phyloP scores from a whole-genome alignment of 1,284 basidiomycete species.

The Porodaedalea pini region DNA sequence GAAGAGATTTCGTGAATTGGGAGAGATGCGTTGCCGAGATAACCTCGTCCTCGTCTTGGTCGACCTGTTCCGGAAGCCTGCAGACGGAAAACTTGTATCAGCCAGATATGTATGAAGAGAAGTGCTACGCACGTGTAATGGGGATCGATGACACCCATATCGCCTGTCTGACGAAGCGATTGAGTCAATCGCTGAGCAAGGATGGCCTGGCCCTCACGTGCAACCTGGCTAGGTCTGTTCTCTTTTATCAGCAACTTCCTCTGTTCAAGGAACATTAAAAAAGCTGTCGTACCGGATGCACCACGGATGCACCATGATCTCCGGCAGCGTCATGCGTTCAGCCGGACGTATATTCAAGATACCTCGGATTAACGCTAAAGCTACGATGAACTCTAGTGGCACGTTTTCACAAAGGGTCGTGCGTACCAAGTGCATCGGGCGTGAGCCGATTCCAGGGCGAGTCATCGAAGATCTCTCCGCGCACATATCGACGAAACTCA shows the following conservation, averaged over 20 bases:
- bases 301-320: slow-evolving; percentile 79
- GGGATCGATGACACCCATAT: slow-evolving; percentile 62
- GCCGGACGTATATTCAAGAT: slow-evolving; percentile 75
- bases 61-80: slow-evolving; percentile 26
- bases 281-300: slow-evolving; percentile 53
- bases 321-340: slow-evolving; percentile 65
- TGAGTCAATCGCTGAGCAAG: slow-evolving; percentile 71
- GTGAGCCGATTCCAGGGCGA: slow-evolving; percentile 81
- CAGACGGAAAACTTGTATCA: neutral
- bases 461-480: slow-evolving; percentile 73
- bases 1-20: slow-evolving; percentile 59
- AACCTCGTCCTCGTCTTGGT: slow-evolving; percentile 60
- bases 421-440: slow-evolving; percentile 57
- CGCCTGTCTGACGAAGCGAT: slow-evolving; percentile 61
- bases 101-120: slow-evolving; percentile 17
- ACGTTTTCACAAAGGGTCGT: neutral
- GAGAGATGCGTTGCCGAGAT: slow-evolving; percentile 39
- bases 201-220: slow-evolving; percentile 44
- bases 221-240: slow-evolving; percentile 67
- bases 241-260: neutral
- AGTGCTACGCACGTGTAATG: slow-evolving; percentile 21
- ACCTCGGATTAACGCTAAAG: slow-evolving; percentile 63
- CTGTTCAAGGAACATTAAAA: neutral
- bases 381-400: neutral
- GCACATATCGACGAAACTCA: slow-evolving; percentile 77